Evolutionary conservation across 305 asterid genomes (phyloP).

Genomic region (Solanum chacoense): DNA sequence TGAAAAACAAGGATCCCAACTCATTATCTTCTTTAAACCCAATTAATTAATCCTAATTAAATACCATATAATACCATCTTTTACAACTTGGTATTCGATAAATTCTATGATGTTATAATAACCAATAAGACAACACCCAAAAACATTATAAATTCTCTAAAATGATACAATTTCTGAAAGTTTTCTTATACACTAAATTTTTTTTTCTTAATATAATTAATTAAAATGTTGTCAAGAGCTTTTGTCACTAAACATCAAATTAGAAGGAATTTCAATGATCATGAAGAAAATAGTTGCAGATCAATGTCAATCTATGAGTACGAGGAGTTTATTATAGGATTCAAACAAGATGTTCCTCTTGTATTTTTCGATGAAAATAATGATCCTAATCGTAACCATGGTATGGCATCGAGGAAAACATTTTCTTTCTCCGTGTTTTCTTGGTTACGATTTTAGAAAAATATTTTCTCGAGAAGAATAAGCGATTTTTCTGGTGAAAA

Average conservation of each 20-base stretch:
- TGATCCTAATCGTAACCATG: conserved; percentile 1
- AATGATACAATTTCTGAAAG: neutral
- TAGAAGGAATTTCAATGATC: neutral
- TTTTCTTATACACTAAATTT: neutral
- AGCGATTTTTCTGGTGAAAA: neutral
- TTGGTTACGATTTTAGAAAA: neutral
- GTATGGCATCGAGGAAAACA: neutral
- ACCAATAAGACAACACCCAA: neutral
- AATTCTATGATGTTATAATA: neutral
- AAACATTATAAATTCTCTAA: neutral
- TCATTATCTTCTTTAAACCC: neutral
- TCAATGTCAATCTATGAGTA: conserved; percentile 29
- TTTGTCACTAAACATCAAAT: conserved; percentile 12
- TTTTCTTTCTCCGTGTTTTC: neutral
- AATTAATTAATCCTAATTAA: neutral
- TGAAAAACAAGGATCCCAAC: neutral
- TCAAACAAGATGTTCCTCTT: conserved; percentile 35
- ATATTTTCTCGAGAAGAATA: neutral
- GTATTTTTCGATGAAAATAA: conserved; percentile 7
- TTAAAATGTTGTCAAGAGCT: conserved; percentile 33
- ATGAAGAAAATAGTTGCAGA: conserved; percentile 25
- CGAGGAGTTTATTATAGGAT: conserved; percentile 32
- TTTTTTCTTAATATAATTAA: neutral
- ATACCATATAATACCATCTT: neutral
- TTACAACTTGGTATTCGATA: neutral